Evolutionary conservation across 495 filamentous ascomycete species (phyloP), one percentile per base, ranked within the genome.

Genomic region (Lasiosphaeris hirsuta): DNA sequence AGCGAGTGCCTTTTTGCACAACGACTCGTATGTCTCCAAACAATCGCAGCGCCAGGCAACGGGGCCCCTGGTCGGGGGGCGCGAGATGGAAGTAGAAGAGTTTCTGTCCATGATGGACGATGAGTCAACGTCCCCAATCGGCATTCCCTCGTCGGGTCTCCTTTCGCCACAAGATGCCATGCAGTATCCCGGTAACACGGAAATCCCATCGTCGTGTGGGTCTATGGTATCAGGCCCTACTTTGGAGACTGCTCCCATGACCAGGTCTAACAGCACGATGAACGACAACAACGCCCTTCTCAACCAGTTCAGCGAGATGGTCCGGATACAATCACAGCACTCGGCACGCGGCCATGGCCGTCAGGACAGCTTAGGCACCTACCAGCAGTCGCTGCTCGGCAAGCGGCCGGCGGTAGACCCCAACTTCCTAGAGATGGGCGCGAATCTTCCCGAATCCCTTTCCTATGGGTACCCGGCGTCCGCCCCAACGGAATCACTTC

Each of bases 221-320:
- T 79, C 77, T 4, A 67, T 78, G 68, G 74, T 73, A 13, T 76
- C 76, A 40, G 72, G 67, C 17, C 69, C 77, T 18, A 76, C 73
- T 1, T 59, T 73, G 23, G 73, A 72, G 30, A 75, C 72, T 0
- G 64, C 66, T 4, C 72, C 77, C 42, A 78, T 79, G 77, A 74
- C 71, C 1, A 67, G 77, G 41, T 68, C 70, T 40, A 75, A 74
- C 54, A 79, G 77, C 59, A 58, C 54, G 23, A 46, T 75, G 42
- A 72, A 74, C 57, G 75, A 75, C 51, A 70, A 64, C 43, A 60
- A 64, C 39, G 69, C 69, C 3, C 62, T 73, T 8, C 60, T 66
- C 1, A 63, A 64, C 48, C 73, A 68, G 51, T 70, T 78, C 37
- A 62, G 51, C 42, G 63, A 70, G 23, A 78, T 79, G 74, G 67